Conservation (phyloP, 352 stramenopile genomes). For the Phytophthora ramorum region DNA sequence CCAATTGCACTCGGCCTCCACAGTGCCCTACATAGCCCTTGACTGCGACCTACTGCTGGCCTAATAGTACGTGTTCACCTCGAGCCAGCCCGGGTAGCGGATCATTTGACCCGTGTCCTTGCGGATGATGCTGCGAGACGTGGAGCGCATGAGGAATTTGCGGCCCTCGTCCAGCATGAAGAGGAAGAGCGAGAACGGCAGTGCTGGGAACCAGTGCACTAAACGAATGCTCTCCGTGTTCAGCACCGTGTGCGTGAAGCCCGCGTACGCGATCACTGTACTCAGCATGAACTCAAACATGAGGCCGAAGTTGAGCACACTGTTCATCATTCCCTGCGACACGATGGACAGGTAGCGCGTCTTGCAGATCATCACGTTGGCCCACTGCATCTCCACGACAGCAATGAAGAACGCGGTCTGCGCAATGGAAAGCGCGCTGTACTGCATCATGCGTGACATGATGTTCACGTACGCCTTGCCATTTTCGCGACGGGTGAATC, state of each 20-base stretch:
- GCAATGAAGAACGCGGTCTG: conserved; percentile 91
- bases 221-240: conserved; percentile 88
- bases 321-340: conserved; percentile 93
- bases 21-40: background rate
- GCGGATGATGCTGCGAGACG: conserved; percentile 75
- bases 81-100: conserved; percentile 88
- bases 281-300: conserved; percentile 94
- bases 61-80: conserved; percentile 93
- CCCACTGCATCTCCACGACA: conserved; percentile 91
- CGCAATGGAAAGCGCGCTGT: conserved; percentile 79
- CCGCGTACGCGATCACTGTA: conserved; percentile 83
- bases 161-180: conserved; percentile 90
- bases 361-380: conserved; percentile 94
- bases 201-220: conserved; percentile 91
- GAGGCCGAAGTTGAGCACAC: conserved; percentile 93
- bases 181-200: conserved; percentile 92
- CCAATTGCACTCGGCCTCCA: background rate
- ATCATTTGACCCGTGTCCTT: conserved; percentile 83
- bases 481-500: conserved; percentile 48
- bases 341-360: conserved; percentile 92
- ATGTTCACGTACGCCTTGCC: conserved; percentile 77
- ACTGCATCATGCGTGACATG: conserved; percentile 88
- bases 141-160: conserved; percentile 92
- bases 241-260: conserved; percentile 86
- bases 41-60: conserved; percentile 17